Conservation (phyloP, 2,329 filamentous ascomycete species). For the Fusarium sp. region DNA sequence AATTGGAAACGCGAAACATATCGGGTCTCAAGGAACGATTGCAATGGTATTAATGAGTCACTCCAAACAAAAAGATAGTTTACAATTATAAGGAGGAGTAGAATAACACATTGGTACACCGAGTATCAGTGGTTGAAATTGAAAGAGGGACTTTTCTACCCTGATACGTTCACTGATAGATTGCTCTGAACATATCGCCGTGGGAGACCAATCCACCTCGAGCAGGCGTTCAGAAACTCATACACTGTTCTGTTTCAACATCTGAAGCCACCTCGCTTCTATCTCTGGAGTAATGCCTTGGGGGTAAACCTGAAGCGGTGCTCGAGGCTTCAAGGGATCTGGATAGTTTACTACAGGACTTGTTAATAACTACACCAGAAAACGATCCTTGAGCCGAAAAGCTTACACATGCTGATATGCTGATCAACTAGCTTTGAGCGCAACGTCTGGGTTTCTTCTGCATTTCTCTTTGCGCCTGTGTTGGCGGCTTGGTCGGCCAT, state of each 20-base stretch:
- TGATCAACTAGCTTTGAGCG: constrained; percentile 54
- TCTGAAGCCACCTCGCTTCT: constrained; percentile 52
- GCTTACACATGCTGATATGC: constrained; percentile 58
- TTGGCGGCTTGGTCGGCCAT: constrained; percentile 37
- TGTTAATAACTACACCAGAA: constrained; percentile 15
- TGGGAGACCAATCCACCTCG: background rate
- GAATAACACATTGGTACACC: background rate
- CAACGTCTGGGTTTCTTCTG: constrained; percentile 54
- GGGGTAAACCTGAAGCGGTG: constrained; percentile 48
- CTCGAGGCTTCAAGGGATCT: constrained; percentile 57
- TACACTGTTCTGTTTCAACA: constrained; percentile 39
- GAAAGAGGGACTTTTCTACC: background rate
- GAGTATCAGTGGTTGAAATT: background rate
- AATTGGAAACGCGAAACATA: background rate
- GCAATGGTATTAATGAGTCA: background rate
- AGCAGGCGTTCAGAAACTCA: background rate
- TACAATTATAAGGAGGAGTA: background rate
- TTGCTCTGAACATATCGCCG: background rate
- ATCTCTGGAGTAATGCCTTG: constrained; percentile 52
- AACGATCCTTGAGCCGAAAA: background rate
- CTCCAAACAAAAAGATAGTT: background rate
- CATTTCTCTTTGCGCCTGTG: constrained; percentile 49
- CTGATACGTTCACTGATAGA: background rate
- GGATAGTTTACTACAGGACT: constrained; percentile 46
- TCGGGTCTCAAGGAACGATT: no score